Conservation (phyloP, 306 rosid genomes). For the Echinosophora koreensis region DNA sequence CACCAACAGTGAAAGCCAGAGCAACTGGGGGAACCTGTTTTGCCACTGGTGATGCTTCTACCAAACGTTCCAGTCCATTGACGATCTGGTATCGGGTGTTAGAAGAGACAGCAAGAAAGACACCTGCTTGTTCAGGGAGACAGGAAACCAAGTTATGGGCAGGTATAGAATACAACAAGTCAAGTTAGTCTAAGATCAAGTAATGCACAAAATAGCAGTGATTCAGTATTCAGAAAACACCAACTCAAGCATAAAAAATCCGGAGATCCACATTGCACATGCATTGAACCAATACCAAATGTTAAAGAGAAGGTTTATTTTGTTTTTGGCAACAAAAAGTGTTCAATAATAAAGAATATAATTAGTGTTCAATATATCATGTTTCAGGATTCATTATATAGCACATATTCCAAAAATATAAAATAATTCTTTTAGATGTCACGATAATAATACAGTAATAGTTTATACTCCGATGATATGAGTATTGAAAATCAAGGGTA, state of each 20-base stretch:
- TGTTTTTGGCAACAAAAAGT: not conserved
- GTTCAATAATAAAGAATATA: conserved; percentile 11
- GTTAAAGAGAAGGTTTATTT: not conserved
- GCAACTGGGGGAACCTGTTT: conserved; percentile 86
- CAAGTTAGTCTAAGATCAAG: not conserved
- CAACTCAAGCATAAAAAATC: conserved; percentile 16
- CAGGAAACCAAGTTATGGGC: conserved; percentile 3
- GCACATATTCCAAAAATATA: not conserved
- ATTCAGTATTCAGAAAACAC: not conserved
- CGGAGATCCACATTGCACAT: not conserved
- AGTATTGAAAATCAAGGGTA: conserved; percentile 9
- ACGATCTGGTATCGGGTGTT: conserved; percentile 87
- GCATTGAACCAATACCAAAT: not conserved
- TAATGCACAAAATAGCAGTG: not conserved
- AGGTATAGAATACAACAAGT: not conserved
- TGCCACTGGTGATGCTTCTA: conserved; percentile 82
- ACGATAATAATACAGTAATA: not conserved
- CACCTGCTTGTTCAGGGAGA: conserved; percentile 60
- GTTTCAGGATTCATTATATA: conserved; percentile 5
- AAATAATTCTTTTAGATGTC: not conserved
- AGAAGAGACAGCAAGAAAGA: conserved; percentile 87
- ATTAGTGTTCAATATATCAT: not conserved
- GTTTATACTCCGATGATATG: not conserved
- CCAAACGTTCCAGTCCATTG: conserved; percentile 87
- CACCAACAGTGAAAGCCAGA: conserved; percentile 90